Evolutionary conservation across 192 early-diverging fungal species (phyloP), one percentile per base, ranked within the genome.

Genomic region (Podila epigama): DNA sequence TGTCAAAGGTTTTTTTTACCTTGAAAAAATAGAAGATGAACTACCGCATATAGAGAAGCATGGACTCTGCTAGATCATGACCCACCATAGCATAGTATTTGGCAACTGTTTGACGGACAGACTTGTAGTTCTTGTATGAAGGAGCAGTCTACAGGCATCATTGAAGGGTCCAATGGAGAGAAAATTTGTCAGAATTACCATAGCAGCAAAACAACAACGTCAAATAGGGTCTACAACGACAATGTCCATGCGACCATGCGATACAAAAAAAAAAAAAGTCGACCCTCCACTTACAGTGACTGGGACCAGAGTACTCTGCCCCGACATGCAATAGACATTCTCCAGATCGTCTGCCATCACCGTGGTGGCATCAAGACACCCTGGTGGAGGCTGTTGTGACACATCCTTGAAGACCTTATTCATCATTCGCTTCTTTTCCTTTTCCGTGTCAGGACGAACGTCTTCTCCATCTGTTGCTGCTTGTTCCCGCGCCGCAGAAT

Each of bases 11-110:
- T 48, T 7, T 7, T 22, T 48, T 20, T 48, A 25, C 27, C 31
- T 55, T 33, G 27, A 51, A 20, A 11, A 3, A 32, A n/a, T 32
- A 16, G 31, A 32, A 42, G 41, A 16, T 1, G 29, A 31, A 4
- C 40, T 42, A 69, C 12, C 28, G 67, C 16, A 69, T 37, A 18
- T 60, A 61, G 35, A 72, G 58, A 20, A 82, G 58, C 67, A 84
- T 81, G 13, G 39, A 31, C 12, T 64, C 59, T 25, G 81, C 77
- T 13, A 85, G 50, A 5, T 70, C 66, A 12, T 53, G 29, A 7
- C 82, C 82, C 9, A 84, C 63, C 36, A 66, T 59, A 5, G 66
- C 31, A 32, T 41, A 66, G 58, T 75, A 77, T 20, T 81, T 42
- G 40, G 40, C 55, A 16, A 77, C 56, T 7, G 16, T 16, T 2